These are phyloP conservation scores for Lolium multiflorum DNA, from an alignment of 176 grass and related monocot species.

Conservation along the genomic window DNA sequence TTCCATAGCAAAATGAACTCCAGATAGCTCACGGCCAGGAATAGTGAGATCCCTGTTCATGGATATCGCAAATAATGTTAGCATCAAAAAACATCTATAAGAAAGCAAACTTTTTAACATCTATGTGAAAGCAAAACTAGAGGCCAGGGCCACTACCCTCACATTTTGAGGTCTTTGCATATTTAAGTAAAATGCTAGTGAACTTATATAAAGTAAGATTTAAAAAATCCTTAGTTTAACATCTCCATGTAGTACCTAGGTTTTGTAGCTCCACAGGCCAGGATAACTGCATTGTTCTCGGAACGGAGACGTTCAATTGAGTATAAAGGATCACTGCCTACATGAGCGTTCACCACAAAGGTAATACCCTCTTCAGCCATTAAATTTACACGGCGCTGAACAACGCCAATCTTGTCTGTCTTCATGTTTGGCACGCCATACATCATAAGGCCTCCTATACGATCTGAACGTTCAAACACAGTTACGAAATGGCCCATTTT, in stretches of 20 bases:
- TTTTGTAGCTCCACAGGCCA: constrained; percentile 94
- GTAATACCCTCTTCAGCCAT: constrained; percentile 92
- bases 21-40: constrained; percentile 78
- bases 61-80: constrained; percentile 31
- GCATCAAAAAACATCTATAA: constrained; percentile 16
- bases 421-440: constrained; percentile 99
- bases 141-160: neutral
- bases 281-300: constrained; percentile 80
- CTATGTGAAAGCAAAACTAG: neutral
- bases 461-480: constrained; percentile 93
- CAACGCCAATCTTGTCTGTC: constrained; percentile 78
- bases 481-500: constrained; percentile 98
- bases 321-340: constrained; percentile 76
- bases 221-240: neutral
- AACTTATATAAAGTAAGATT: constrained; percentile 15
- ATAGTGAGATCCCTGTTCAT: constrained; percentile 79
- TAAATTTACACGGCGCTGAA: constrained; percentile 94
- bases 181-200: constrained; percentile 5
- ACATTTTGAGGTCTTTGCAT: constrained; percentile 9
- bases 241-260: constrained; percentile 66
- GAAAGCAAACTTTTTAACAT: neutral
- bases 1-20: constrained; percentile 97
- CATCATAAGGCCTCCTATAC: constrained; percentile 98
- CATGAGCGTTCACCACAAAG: constrained; percentile 87
- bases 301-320: constrained; percentile 70